Evolutionary conservation across 768 basidiomycete genomes (phyloP).

Genomic region (Panaeolus cyanescens): DNA sequence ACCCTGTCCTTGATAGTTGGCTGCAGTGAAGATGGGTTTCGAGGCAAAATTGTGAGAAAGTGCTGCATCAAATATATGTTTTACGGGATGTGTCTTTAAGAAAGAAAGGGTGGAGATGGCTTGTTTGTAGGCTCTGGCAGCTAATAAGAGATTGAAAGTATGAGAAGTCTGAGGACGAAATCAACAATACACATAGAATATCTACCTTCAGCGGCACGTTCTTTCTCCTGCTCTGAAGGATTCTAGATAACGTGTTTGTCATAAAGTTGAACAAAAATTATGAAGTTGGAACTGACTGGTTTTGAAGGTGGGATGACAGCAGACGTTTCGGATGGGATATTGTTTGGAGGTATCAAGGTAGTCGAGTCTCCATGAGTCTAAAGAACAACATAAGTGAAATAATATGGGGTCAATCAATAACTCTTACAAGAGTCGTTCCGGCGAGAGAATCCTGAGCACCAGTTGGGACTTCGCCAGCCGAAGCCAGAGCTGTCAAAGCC

Average conservation of each 20-base stretch:
- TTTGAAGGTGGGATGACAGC: constrained; percentile 12
- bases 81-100: constrained; percentile 60
- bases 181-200: neutral
- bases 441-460: constrained; percentile 28
- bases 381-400: neutral
- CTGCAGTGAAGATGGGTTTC: constrained; percentile 58
- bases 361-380: constrained; percentile 14
- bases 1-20: constrained; percentile 73
- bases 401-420: neutral
- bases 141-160: constrained; percentile 31
- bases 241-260: constrained; percentile 21
- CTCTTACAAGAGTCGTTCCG: constrained; percentile 29
- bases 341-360: constrained; percentile 6
- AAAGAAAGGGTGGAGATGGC: constrained; percentile 68
- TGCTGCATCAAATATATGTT: constrained; percentile 56
- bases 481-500: constrained; percentile 47
- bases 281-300: constrained; percentile 12
- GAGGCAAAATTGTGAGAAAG: constrained; percentile 42
- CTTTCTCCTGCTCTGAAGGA: constrained; percentile 40
- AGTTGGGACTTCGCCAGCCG: constrained; percentile 36
- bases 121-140: constrained; percentile 74
- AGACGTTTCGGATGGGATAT: constrained; percentile 17
- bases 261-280: constrained; percentile 11
- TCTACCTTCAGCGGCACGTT: constrained; percentile 51
- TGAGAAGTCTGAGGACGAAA: constrained; percentile 5